Conservation (phyloP, 1,139 yeast genomes). For the Candida frijolesensis region DNA sequence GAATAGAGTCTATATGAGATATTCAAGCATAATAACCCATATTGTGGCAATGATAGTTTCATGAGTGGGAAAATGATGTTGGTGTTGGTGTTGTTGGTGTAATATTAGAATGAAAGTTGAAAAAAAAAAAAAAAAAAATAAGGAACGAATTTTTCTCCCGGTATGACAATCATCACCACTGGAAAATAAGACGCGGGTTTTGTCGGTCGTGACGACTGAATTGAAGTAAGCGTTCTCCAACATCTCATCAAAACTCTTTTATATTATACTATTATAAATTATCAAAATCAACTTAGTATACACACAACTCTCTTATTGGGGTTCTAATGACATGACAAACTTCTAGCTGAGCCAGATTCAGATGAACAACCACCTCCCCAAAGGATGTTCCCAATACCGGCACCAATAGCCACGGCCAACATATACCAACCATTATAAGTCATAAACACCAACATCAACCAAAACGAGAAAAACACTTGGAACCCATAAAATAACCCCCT, state of each 20-base stretch:
- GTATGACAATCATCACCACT: too few species aligned
- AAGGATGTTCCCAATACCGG: slow-evolving; percentile 61
- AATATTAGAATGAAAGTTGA: too few species aligned
- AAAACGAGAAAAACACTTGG: slow-evolving; percentile 76
- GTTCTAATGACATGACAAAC: slow-evolving; percentile 52
- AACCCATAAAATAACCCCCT: slow-evolving; percentile 58
- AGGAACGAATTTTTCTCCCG: too few species aligned
- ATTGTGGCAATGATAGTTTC: slow-evolving; percentile 13
- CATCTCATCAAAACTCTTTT: too few species aligned
- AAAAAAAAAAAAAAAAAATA: too few species aligned
- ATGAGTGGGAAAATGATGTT: not conserved
- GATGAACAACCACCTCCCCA: slow-evolving; percentile 46
- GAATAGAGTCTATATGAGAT: slow-evolving; percentile 45
- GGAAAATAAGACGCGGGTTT: too few species aligned
- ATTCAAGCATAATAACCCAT: slow-evolving; percentile 27
- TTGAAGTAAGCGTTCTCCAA: too few species aligned
- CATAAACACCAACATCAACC: slow-evolving; percentile 81
- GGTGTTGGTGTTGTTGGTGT: not conserved
- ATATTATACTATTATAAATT: too few species aligned
- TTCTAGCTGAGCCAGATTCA: slow-evolving; percentile 25
- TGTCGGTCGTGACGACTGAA: too few species aligned
- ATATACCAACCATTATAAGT: slow-evolving; percentile 84
- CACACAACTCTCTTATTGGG: too few species aligned
- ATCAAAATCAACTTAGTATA: too few species aligned
- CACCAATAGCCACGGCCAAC: slow-evolving; percentile 73